A percentile compares a stretch with the other conserved stretches of the same genome.
These are phyloP conservation scores for Pleurotus sapidus DNA, from an alignment of 768 basidiomycete species.

Conservation along the genomic window DNA sequence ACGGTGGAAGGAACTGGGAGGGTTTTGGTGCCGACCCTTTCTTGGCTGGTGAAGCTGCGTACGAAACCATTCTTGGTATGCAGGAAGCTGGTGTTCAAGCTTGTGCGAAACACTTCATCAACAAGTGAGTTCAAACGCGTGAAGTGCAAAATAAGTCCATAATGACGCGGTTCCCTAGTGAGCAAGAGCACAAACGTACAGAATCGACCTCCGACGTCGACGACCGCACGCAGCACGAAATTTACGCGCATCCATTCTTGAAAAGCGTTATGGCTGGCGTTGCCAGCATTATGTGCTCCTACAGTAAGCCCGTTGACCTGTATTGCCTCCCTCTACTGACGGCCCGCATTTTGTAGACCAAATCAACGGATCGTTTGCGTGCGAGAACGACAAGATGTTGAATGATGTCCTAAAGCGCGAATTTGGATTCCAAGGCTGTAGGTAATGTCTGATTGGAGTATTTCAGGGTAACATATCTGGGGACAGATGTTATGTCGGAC, in stretches of 20 bases:
- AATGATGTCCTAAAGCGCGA: constrained; percentile 77
- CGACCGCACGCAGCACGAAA: constrained; percentile 76
- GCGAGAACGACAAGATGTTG: constrained; percentile 67
- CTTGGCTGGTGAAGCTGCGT: constrained; percentile 73
- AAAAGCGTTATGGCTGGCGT: constrained; percentile 74
- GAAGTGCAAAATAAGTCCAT: constrained; percentile 26
- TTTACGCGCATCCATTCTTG: constrained; percentile 70
- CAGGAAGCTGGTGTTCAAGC: constrained; percentile 81
- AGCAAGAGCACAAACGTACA: constrained; percentile 65
- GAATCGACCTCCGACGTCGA: constrained; percentile 65
- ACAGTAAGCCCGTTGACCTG: constrained; percentile 42
- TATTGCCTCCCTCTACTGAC: neutral
- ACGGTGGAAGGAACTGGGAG: constrained; percentile 91
- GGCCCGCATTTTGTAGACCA: constrained; percentile 39
- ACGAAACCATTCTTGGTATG: constrained; percentile 81
- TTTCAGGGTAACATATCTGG: neutral
- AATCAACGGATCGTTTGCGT: constrained; percentile 70
- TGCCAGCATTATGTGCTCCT: constrained; percentile 73
- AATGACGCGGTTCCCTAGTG: constrained; percentile 42
- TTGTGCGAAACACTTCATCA: constrained; percentile 80
- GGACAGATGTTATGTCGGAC: constrained; percentile 65
- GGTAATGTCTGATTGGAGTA: neutral
- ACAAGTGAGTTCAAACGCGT: constrained; percentile 48
- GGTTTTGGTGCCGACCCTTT: constrained; percentile 94
- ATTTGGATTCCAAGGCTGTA: constrained; percentile 74